Percentiles rank a stretch among this genome's conserved stretches.
These are phyloP conservation scores for Mycena rebaudengoi DNA, from an alignment of 768 basidiomycete species.

Conservation along the genomic window DNA sequence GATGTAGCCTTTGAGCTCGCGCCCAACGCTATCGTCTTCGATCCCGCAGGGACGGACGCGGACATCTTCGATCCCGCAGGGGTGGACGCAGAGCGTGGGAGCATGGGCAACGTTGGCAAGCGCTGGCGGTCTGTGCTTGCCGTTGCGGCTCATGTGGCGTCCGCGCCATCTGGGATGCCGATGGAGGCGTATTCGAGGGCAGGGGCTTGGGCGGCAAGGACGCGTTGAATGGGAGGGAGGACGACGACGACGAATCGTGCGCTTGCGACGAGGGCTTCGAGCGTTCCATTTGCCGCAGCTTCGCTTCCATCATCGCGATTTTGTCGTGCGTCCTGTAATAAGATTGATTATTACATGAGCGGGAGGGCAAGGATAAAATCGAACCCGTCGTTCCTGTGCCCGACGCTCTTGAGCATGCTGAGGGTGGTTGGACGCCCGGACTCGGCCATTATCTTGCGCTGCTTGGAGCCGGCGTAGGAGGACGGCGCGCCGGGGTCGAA, in stretches of 20 bases:
- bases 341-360: not conserved
- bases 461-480: conserved; percentile 35
- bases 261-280: conserved; percentile 37
- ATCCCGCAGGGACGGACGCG: conserved; percentile 4
- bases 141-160: conserved; percentile 19
- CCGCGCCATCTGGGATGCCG: not conserved
- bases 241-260: conserved; percentile 17
- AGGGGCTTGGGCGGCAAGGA: conserved; percentile 56
- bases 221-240: conserved; percentile 36
- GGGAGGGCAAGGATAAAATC: conserved; percentile 23
- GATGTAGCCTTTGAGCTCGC: not conserved
- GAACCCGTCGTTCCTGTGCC: conserved; percentile 61
- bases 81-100: conserved; percentile 28
- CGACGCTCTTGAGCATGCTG: conserved; percentile 82
- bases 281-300: conserved; percentile 80
- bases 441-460: conserved; percentile 60
- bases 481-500: conserved; percentile 42
- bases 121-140: conserved; percentile 5
- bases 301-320: conserved; percentile 97
- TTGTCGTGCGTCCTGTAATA: conserved; percentile 77
- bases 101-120: conserved; percentile 20
- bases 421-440: conserved; percentile 81
- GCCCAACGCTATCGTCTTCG: not conserved
- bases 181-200: conserved; percentile 25
- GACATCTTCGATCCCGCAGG: conserved; percentile 14